These are phyloP conservation scores for Daldinia eschscholtzii DNA, from an alignment of 2,329 filamentous ascomycete species.

Conservation along the genomic window DNA sequence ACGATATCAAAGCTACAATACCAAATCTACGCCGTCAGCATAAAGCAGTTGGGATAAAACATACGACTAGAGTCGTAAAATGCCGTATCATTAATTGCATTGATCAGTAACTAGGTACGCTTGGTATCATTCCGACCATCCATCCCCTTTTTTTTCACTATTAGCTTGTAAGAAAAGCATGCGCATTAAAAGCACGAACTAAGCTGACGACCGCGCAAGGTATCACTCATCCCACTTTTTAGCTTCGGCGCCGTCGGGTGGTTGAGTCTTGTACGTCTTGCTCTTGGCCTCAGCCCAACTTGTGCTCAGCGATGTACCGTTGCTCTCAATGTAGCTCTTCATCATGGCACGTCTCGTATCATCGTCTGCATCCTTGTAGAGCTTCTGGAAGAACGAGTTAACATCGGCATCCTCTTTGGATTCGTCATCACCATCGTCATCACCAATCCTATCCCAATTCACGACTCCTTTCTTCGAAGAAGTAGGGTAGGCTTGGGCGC, in stretches of 20 bases:
- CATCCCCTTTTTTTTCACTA: conserved; percentile 19
- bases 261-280: conserved; percentile 76
- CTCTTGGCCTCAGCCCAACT: conserved; percentile 87
- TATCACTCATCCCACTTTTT: conserved; percentile 71
- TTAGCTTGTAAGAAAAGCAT: conserved; percentile 13
- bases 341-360: conserved; percentile 95
- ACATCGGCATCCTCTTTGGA: conserved; percentile 72
- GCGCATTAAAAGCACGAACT: not conserved
- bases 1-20: not conserved
- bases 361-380: conserved; percentile 81
- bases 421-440: conserved; percentile 61
- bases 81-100: conserved; percentile 20
- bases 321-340: conserved; percentile 96
- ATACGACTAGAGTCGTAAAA: conserved; percentile 16
- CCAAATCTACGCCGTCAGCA: too few relatives aligned
- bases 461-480: conserved; percentile 87
- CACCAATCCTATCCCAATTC: conserved; percentile 87
- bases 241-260: conserved; percentile 81
- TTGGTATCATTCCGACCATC: conserved; percentile 38
- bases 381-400: conserved; percentile 88
- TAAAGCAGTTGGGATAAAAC: conserved; percentile 3
- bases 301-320: conserved; percentile 91
- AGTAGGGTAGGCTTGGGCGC: conserved; percentile 79
- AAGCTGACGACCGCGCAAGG: conserved; percentile 3
- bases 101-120: conserved; percentile 10